Base-by-base conservation (phyloP, 2,329 filamentous ascomycete species). In the Pezicula neosporulosa region DNA sequence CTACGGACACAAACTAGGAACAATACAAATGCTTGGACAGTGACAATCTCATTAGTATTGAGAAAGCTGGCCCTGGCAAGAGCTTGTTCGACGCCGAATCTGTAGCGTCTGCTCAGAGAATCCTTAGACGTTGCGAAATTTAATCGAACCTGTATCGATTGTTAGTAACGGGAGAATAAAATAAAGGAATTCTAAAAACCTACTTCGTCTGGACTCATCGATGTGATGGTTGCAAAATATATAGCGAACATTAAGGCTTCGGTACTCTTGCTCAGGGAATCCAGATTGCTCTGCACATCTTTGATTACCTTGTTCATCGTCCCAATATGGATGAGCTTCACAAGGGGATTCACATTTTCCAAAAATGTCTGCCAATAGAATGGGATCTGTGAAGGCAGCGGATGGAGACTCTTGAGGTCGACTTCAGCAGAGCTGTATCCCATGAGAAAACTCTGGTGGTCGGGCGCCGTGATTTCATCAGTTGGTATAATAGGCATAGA, bases 371-470 rank as follows among this genome's bases (percentile, higher is more conserved):
- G 77, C 87, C 87, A 90, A 50, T 89, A 81, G 45, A 81, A 80
- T 0, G 76, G 77, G 45, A 87, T 83, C 56, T 86, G 83, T 1
- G 82, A 81, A 1, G 83, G 78, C 0, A 83, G 63, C 2, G 87
- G 87, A 59, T 90, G 87, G 13, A 87, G 71, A 39, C 76, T 72
- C 16, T 77, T 70, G 56, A 90, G 71, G 58, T 90, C 81, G 24
- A 89, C 83, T 56, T 81, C 82, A n/a, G 80, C 77, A 1, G 87
- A 90, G 54, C 80, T 83, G 65, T 88, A 89, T 7, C 87, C 86
- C 56, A 91, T 80, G 24, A 91, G 75, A 65, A 89, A 92, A 21
- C 80, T 79, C 49, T 90, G 86, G 56, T 89, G 85, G 53, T 82
- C 79, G n/a, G 18, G 80, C 19, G 87, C 83, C 3, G 83, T 83